phyloP scores from a whole-genome alignment of 2,329 filamentous ascomycete genomes.

The Pezicula neosporulosa region DNA sequence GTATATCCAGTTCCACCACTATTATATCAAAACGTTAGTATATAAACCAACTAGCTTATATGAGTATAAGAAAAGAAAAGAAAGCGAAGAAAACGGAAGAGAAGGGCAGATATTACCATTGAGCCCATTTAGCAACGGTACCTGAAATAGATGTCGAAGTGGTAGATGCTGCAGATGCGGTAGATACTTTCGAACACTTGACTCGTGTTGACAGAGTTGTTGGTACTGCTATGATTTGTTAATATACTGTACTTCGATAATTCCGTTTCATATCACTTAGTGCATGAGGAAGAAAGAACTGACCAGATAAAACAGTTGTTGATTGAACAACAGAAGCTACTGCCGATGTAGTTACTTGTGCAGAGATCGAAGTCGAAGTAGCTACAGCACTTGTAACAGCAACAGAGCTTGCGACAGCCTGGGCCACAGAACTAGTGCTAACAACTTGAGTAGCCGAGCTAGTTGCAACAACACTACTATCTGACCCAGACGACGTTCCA shows the following conservation, averaged over 20 bases:
- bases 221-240: not conserved
- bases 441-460: not conserved
- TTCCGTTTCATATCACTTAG: too few relatives aligned
- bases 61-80: not conserved
- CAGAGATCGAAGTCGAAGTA: not conserved
- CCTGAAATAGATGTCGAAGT: not conserved
- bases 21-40: not conserved
- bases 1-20: conserved; percentile 15
- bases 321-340: too few relatives aligned
- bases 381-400: not conserved
- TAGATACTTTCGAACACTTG: too few relatives aligned
- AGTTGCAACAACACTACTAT: not conserved
- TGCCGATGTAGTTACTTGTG: too few relatives aligned
- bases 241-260: too few relatives aligned
- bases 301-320: not conserved
- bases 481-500: not conserved
- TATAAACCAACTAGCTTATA: not conserved
- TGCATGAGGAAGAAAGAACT: not conserved
- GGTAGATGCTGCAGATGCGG: not conserved
- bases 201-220: not conserved
- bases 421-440: not conserved
- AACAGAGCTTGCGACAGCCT: not conserved
- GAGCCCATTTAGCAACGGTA: conserved; percentile 4
- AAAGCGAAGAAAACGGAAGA: too few relatives aligned
- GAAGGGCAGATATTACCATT: conserved; percentile 4